Conservation (phyloP, 2,329 filamentous ascomycete species). For the Epichloe gansuensis region DNA sequence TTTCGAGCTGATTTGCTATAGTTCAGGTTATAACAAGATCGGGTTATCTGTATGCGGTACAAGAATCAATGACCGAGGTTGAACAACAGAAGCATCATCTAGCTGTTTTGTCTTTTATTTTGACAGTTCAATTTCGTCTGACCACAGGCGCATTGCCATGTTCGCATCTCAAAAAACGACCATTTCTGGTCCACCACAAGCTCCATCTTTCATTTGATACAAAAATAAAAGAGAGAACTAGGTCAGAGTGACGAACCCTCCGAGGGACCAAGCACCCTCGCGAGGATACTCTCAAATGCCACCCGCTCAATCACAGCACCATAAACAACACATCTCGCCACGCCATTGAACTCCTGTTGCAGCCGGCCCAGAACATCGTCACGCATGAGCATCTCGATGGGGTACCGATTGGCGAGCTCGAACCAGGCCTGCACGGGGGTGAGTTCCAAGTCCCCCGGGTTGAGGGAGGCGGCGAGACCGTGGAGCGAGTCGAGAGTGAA, state of each 20-base stretch:
- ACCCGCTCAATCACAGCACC: constrained; percentile 34
- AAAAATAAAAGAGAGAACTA: not conserved
- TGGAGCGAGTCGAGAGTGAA: constrained; percentile 33
- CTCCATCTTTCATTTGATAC: not conserved
- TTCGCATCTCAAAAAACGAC: too few species aligned
- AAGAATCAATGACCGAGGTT: too few species aligned
- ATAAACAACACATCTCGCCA: constrained; percentile 33
- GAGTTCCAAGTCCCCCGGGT: constrained; percentile 28
- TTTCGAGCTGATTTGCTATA: too few species aligned
- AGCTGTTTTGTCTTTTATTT: too few species aligned
- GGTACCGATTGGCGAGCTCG: constrained; percentile 32
- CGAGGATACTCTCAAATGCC: constrained; percentile 33
- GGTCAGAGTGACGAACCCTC: not conserved
- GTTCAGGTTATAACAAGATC: too few species aligned
- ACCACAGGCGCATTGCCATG: too few species aligned
- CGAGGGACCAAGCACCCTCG: constrained; percentile 22
- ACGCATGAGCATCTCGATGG: constrained; percentile 24
- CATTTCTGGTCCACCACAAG: too few species aligned
- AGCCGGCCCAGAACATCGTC: constrained; percentile 23
- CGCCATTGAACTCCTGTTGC: constrained; percentile 27
- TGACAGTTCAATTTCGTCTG: too few species aligned
- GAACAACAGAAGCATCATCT: too few species aligned
- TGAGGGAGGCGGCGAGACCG: constrained; percentile 32
- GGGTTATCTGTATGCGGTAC: too few species aligned
- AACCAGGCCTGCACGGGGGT: constrained; percentile 44